Conservation (phyloP, 2,329 filamentous ascomycete species). For the Sordariomycetes sp. region DNA sequence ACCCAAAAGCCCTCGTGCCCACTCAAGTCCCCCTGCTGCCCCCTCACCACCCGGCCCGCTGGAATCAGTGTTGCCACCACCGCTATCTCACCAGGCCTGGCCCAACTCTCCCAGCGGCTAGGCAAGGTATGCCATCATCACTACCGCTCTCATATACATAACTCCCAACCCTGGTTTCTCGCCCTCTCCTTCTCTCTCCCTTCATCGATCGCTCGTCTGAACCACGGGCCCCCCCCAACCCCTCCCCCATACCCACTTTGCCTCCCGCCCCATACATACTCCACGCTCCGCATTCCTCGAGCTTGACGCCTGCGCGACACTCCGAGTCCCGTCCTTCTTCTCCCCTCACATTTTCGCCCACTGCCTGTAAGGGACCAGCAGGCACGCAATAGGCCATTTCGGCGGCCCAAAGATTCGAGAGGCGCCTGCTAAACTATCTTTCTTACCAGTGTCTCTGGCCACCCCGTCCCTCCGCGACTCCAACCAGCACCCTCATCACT, state of each 20-base stretch:
- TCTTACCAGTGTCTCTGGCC: background rate
- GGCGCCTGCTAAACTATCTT: background rate
- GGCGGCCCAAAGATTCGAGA: background rate
- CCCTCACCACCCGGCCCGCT: background rate
- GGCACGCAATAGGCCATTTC: background rate
- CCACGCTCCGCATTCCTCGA: conserved; percentile 4
- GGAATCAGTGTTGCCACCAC: conserved; percentile 4
- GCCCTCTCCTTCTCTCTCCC: background rate
- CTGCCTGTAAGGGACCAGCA: background rate
- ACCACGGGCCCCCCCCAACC: background rate
- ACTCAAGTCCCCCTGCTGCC: background rate
- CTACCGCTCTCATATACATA: background rate
- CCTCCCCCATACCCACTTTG: conserved; percentile 3
- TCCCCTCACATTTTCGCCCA: background rate
- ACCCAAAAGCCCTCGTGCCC: background rate
- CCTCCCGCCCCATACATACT: conserved; percentile 1
- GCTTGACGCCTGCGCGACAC: background rate
- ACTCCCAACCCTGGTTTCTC: background rate
- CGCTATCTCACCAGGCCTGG: background rate
- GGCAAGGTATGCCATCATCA: conserved; percentile 1
- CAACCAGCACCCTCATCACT: background rate
- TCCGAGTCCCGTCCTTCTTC: background rate
- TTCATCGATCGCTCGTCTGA: background rate
- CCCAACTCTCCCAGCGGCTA: background rate
- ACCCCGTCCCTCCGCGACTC: background rate